Base-by-base conservation (phyloP, 2,329 filamentous ascomycete species). In the Ceratocystiopsis minuta region DNA sequence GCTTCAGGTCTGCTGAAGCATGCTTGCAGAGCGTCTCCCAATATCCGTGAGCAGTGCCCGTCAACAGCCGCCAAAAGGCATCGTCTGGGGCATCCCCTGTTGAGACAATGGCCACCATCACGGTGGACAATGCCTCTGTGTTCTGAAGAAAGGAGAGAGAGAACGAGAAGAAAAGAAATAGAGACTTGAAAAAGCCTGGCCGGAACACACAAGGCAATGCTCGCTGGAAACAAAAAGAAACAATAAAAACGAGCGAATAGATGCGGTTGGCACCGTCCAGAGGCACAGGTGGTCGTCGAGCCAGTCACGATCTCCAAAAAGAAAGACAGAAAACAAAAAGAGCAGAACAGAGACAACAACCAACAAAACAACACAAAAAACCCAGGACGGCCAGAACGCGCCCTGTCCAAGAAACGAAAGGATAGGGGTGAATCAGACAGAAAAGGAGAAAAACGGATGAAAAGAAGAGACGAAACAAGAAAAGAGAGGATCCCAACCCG, bases 1-100 rank as follows among this genome's bases (percentile, higher is more conserved):
- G 17, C n/a, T 38, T 39, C 34, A 31, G n/a, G 6, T 39, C 24
- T 6, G 37, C 2, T 28, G 24, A 4, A 2, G 44, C 16, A 15
- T 42, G 38, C 20, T 43, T 41, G 44, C 36, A 45, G 6, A 49
- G 41, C 17, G 42, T 40, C 2, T 44, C 43, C 44, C 46, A 48
- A 10, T 34, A 43, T 9, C 34, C 31, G 24, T 43, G 43, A 4
- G 43, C 38, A 13, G 33, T 39, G 20, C 24, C 43, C 3, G 35
- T n/a, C 37, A 45, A 9, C 12, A 44, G 15, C 10, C 38, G 16
- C 41, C 42, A 42, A n/a, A 42, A n/a, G 12, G 38, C 16, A n/a
- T 34, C 12, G 34, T 24, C 32, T 28, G 12, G 43, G 36, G 16
- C 24, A 33, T 39, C 36, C 6, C 10, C 24, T 11, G 24, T 37